Percentiles rank a stretch among this genome's conserved stretches.
Conservation (phyloP, 1,284 basidiomycete species). For the Sphaerobolus stellatus region DNA sequence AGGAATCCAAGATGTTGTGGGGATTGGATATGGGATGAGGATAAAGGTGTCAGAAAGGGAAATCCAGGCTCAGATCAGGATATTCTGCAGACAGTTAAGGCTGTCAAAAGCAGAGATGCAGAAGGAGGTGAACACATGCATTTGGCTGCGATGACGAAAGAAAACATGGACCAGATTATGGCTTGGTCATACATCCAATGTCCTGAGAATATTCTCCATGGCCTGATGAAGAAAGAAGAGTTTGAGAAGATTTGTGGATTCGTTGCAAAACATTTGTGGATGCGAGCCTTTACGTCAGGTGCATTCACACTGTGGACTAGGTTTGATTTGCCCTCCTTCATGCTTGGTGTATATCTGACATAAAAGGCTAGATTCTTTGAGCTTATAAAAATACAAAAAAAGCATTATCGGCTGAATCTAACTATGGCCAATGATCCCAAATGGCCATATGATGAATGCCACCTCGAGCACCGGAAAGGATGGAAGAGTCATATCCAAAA, state of each 20-base stretch:
- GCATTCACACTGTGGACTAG: conserved; percentile 20
- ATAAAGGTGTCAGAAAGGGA: conserved; percentile 21
- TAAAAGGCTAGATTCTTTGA: conserved; percentile 28
- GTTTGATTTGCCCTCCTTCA: conserved; percentile 5
- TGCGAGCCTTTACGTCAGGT: background rate
- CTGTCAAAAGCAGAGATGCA: conserved; percentile 21
- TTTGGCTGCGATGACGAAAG: conserved; percentile 30
- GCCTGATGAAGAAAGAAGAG: background rate
- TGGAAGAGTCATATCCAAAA: background rate
- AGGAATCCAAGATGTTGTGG: conserved; percentile 6
- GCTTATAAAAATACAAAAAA: conserved; percentile 23
- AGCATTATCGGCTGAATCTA: too few relatives aligned
- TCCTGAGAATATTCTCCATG: conserved; percentile 1
- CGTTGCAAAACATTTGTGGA: conserved; percentile 7
- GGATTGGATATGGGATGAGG: conserved; percentile 21
- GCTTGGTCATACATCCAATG: conserved; percentile 26
- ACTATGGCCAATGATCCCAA: background rate
- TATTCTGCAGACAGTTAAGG: conserved; percentile 21
- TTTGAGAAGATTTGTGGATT: too few relatives aligned
- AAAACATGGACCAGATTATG: conserved; percentile 28
- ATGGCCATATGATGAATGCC: background rate
- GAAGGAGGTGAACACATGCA: conserved; percentile 26
- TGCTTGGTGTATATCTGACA: background rate
- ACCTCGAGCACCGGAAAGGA: background rate
- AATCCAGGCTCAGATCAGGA: conserved; percentile 24